Conservation (phyloP, 768 basidiomycete species). For the Boletellus ananas region DNA sequence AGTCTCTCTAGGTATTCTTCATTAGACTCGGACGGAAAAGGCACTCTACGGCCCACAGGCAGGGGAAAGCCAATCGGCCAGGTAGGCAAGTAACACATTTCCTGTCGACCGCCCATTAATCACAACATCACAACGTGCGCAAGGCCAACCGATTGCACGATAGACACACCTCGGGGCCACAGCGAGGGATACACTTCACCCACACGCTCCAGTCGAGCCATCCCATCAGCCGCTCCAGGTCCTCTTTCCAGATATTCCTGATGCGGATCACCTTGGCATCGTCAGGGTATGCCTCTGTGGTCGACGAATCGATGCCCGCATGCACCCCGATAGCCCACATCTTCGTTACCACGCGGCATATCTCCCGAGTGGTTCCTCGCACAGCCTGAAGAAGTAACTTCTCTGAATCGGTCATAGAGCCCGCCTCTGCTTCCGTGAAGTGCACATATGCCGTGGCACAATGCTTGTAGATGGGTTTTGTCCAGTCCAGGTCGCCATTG, state of each 20-base stretch:
- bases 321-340: conserved; percentile 20
- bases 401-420: conserved; percentile 19
- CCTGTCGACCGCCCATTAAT: neutral
- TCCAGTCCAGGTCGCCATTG: conserved; percentile 16
- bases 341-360: conserved; percentile 1
- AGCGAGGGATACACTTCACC: conserved; percentile 44
- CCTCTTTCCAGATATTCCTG: conserved; percentile 31
- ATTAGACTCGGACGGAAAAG: no score
- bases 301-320: conserved; percentile 6
- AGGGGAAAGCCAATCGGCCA: neutral
- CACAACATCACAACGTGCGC: no score
- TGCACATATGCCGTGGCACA: conserved; percentile 23
- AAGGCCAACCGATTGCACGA: no score
- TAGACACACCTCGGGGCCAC: conserved; percentile 39
- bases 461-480: conserved; percentile 20
- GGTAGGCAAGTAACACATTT: neutral
- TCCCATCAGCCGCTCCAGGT: conserved; percentile 34
- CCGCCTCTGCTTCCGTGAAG: neutral
- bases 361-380: neutral
- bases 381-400: neutral
- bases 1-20: no score
- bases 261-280: conserved; percentile 1
- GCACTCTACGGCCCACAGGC: no score
- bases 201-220: conserved; percentile 53
- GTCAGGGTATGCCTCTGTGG: neutral